Conservation (phyloP, 495 filamentous ascomycete genomes). For the Aspergillus bertholletiae region DNA sequence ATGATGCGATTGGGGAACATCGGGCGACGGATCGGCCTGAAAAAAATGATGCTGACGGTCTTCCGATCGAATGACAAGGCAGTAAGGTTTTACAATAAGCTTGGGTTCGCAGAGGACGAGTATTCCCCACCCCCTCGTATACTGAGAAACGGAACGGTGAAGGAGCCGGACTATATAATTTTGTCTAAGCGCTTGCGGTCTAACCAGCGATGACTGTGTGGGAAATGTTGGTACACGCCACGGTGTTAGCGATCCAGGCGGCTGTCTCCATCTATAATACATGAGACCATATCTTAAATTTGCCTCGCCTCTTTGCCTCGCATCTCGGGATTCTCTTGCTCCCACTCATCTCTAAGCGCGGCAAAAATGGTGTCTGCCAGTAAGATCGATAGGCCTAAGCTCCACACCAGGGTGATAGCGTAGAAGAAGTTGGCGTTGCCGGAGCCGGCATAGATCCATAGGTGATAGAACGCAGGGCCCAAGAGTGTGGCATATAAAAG, state of each 20-base stretch:
- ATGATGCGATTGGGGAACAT: conserved; percentile 42
- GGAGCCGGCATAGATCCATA: conserved; percentile 98
- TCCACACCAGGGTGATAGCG: conserved; percentile 97
- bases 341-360: conserved; percentile 88
- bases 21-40: conserved; percentile 43
- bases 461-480: conserved; percentile 91
- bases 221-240: neutral
- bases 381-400: conserved; percentile 74
- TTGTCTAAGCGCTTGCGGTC: conserved; percentile 48
- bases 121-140: conserved; percentile 60
- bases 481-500: conserved; percentile 84
- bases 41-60: conserved; percentile 83
- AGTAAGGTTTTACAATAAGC: conserved; percentile 59
- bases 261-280: neutral
- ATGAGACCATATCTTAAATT: conserved; percentile 51
- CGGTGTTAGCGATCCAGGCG: neutral
- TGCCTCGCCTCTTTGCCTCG: conserved; percentile 81
- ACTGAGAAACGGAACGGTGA: conserved; percentile 61
- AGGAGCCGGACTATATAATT: conserved; percentile 66
- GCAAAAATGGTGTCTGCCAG: conserved; percentile 85
- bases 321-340: conserved; percentile 86
- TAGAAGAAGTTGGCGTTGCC: conserved; percentile 99
- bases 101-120: conserved; percentile 66
- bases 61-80: conserved; percentile 65
- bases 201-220: neutral